phyloP scores from a whole-genome alignment of 768 basidiomycete genomes.

The Panaeolus papilionaceus region DNA sequence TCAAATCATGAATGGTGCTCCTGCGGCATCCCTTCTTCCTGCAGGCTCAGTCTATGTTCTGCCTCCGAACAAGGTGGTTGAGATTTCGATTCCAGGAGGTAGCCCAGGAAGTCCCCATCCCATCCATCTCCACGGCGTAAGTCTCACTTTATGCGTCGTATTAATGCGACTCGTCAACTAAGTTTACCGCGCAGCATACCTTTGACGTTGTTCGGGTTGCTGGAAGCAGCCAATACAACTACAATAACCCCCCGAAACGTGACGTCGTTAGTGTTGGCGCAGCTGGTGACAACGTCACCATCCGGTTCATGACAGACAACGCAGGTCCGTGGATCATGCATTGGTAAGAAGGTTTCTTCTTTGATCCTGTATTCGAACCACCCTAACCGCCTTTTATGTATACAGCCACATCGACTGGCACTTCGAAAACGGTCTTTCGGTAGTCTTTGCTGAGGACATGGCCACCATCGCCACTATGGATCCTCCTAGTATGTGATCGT shows the following conservation, averaged over 20 bases:
- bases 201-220: constrained; percentile 55
- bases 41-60: constrained; percentile 43
- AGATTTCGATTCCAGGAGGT: constrained; percentile 44
- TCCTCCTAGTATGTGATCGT: constrained; percentile 25
- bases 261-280: constrained; percentile 42
- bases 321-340: constrained; percentile 59
- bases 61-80: constrained; percentile 46
- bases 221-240: constrained; percentile 44
- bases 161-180: neutral
- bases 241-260: constrained; percentile 44
- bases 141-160: neutral
- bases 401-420: constrained; percentile 61
- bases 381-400: neutral
- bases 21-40: constrained; percentile 36
- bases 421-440: constrained; percentile 46
- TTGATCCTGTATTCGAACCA: neutral
- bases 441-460: constrained; percentile 46
- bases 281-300: constrained; percentile 43
- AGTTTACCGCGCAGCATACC: constrained; percentile 37
- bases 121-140: constrained; percentile 22
- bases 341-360: constrained; percentile 38
- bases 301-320: constrained; percentile 59
- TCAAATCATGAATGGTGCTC: constrained; percentile 50
- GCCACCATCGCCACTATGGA: constrained; percentile 16
- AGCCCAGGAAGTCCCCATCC: constrained; percentile 21